Percentiles rank a stretch among this genome's conserved stretches.
Conservation (phyloP, 495 filamentous ascomycete genomes). For the Halenospora varia region DNA sequence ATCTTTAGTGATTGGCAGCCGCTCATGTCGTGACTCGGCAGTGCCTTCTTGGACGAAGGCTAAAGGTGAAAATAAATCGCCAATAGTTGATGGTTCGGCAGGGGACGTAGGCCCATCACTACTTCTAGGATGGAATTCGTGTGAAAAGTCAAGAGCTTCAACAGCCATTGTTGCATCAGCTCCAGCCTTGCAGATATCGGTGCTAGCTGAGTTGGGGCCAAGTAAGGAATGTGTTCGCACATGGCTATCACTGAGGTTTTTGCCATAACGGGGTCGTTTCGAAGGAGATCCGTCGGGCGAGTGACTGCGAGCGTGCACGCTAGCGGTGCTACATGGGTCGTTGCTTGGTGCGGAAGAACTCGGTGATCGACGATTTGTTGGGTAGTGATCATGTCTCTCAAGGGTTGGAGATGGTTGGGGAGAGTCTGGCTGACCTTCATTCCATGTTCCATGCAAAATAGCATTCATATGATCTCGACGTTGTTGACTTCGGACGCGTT, state of each 20-base stretch:
- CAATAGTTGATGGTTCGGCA: neutral
- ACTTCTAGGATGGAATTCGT: neutral
- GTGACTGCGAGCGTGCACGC: neutral
- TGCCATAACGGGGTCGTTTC: slow-evolving; percentile 20
- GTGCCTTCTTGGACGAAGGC: slow-evolving; percentile 21
- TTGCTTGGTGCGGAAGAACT: neutral
- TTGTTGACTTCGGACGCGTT: slow-evolving; percentile 19
- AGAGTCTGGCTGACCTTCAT: slow-evolving; percentile 55
- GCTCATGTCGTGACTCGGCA: slow-evolving; percentile 12
- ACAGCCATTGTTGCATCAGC: slow-evolving; percentile 15
- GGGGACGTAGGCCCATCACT: slow-evolving; percentile 15
- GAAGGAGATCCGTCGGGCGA: slow-evolving; percentile 14
- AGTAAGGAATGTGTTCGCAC: slow-evolving; percentile 20
- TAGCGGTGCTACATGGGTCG: neutral
- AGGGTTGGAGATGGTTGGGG: slow-evolving; percentile 24
- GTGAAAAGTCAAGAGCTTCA: neutral
- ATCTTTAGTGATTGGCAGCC: slow-evolving; percentile 2
- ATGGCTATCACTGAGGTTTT: slow-evolving; percentile 1
- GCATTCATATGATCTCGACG: slow-evolving; percentile 44
- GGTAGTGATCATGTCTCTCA: slow-evolving; percentile 2
- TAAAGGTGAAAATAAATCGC: neutral
- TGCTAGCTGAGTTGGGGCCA: slow-evolving; percentile 10
- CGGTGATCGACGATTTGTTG: slow-evolving; percentile 8
- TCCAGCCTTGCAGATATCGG: slow-evolving; percentile 9
- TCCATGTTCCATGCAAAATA: slow-evolving; percentile 54